Base-by-base conservation (phyloP, 1,284 basidiomycete genomes). In the Apiotrichum gamsii region DNA sequence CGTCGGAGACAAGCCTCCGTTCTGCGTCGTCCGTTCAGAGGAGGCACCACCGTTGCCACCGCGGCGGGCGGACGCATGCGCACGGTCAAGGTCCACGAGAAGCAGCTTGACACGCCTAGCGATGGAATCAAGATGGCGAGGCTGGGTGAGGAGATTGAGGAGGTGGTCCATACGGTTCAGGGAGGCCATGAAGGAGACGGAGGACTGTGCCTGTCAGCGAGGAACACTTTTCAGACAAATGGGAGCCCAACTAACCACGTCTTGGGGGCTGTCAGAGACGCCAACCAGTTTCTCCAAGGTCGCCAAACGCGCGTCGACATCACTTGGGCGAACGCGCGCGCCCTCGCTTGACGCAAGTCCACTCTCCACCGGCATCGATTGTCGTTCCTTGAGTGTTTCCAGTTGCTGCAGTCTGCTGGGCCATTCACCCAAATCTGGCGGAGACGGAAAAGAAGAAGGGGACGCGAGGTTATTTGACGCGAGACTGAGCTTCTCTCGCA, bases 71-170 rank as follows among this genome's bases (percentile, higher is more conserved):
- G 73, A 65, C 38, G 78, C 78, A 44, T 85, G 83, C 1, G 84
- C 81, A 16, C 91, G 82, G 51, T 97, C 94, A 46, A 98, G 80
- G 68, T 98, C 94, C 0, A 90, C 85, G 8, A 94, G 79, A 15
- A 97, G 81, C 9, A 96, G 76, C 64, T 97, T 98, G 57, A 97
- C 82, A 8, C 94, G 83, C 15, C 93, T 82, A 1, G 90, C 90
- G 55, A 97, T 87, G n/a, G 90, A 86, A 69, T 98, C 94, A 31
- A 98, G 84, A 67, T 98, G 93, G 6, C 91, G 83, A 0, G 95
- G 94, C 74, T 97, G 91, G 0, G 91, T 89, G 42, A 98, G 81
- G 14, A 97, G 77, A 2, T 83, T 82, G 24, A 97, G 76, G 47
- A 67, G 52, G 23, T 83, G 82, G 63, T 89, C 90, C 31, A 96